These are phyloP conservation scores for Venturiaceae sp. DNA, from an alignment of 2,329 filamentous ascomycete species.

Conservation along the genomic window DNA sequence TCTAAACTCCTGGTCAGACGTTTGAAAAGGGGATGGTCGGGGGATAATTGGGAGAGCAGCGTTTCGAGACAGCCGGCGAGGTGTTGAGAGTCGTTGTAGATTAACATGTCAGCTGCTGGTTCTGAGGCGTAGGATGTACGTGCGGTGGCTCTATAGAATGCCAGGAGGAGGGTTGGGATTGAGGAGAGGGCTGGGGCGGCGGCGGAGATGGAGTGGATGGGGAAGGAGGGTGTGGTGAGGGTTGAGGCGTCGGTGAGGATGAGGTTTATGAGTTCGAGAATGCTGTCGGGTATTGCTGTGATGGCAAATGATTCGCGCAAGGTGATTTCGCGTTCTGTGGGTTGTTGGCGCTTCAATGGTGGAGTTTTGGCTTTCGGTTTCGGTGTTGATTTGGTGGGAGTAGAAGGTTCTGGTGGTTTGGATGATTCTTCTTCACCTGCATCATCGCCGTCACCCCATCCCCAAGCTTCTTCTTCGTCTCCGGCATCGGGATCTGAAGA, in stretches of 20 bases:
- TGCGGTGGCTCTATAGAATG: constrained; percentile 71
- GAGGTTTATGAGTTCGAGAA: constrained; percentile 57
- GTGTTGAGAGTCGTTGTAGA: constrained; percentile 55
- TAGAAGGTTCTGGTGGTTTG: constrained; percentile 17
- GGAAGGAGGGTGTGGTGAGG: constrained; percentile 41
- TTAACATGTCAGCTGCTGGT: constrained; percentile 48
- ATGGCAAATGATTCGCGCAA: constrained; percentile 81
- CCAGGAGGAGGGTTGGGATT: constrained; percentile 61
- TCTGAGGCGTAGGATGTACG: constrained; percentile 61
- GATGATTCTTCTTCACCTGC: constrained; percentile 13
- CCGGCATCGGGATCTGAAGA: constrained; percentile 23
- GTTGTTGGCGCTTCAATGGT: background rate
- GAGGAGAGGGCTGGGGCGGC: constrained; percentile 62
- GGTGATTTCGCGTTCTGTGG: constrained; percentile 53
- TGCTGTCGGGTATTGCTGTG: constrained; percentile 73
- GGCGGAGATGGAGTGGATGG: constrained; percentile 48
- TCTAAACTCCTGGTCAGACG: constrained; percentile 30
- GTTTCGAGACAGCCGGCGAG: constrained; percentile 44
- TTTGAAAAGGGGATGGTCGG: constrained; percentile 19
- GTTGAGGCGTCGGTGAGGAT: constrained; percentile 36
- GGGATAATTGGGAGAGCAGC: constrained; percentile 36
- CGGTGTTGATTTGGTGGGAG: constrained; percentile 15
- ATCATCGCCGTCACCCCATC: constrained; percentile 63
- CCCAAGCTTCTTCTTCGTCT: constrained; percentile 60
- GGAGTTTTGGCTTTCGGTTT: constrained; percentile 18